A percentile compares a stretch with the other conserved stretches of the same genome.
Evolutionary conservation across 768 basidiomycete genomes (phyloP).

Genomic region (Phylloporus sp.): DNA sequence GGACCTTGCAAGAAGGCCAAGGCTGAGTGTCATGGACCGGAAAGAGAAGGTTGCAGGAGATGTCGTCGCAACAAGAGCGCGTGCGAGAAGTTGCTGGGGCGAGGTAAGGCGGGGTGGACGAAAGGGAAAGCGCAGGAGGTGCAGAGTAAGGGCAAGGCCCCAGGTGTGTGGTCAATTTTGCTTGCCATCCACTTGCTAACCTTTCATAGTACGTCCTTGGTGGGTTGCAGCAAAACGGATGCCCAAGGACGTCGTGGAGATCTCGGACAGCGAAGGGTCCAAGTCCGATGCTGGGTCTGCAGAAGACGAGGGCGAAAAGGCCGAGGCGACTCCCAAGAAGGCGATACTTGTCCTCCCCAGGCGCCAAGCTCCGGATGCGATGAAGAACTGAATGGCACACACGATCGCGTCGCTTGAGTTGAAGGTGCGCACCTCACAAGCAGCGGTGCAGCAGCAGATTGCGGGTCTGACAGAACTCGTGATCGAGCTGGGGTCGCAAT

Average conservation of each 20-base stretch:
- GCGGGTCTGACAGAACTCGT: too few relatives aligned
- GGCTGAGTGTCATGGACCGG: not conserved
- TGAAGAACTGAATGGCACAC: not conserved
- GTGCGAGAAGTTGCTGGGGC: not conserved
- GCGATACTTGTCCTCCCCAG: not conserved
- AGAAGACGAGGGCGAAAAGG: not conserved
- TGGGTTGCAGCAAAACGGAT: not conserved
- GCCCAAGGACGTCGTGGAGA: not conserved
- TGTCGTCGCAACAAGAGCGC: not conserved
- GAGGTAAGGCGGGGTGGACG: not conserved
- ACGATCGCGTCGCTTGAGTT: not conserved
- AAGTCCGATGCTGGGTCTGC: not conserved
- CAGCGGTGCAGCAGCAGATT: not conserved
- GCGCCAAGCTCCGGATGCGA: not conserved
- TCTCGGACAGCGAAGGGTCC: not conserved
- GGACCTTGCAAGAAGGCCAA: not conserved
- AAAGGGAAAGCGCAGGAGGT: too few relatives aligned
- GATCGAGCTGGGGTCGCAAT: not conserved
- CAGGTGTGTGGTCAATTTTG: not conserved
- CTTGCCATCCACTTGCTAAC: not conserved
- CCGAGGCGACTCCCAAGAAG: not conserved
- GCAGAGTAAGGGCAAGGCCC: not conserved
- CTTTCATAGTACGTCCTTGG: not conserved
- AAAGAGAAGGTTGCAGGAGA: not conserved
- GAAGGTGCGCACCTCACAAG: not conserved